A percentile compares a stretch with the other conserved stretches of the same genome.
phyloP scores from a whole-genome alignment of 2,329 filamentous ascomycete genomes.

The Ophiocordyceps robertsii region DNA sequence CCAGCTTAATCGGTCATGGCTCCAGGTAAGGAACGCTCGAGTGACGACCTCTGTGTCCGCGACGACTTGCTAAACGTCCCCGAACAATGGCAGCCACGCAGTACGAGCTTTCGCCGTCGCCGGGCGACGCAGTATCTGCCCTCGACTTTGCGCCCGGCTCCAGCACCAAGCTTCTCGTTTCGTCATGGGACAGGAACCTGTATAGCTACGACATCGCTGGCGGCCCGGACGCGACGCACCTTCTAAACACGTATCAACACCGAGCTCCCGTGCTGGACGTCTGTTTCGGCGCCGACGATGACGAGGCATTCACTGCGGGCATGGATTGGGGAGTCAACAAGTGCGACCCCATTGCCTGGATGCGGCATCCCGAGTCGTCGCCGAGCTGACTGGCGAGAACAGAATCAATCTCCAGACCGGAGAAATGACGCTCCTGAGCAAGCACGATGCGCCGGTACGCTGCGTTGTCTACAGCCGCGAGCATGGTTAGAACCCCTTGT shows the following conservation, averaged over 20 bases:
- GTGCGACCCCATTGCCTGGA: slow-evolving; percentile 24
- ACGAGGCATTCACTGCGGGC: slow-evolving; percentile 74
- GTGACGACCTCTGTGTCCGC: not conserved
- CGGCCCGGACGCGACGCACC: slow-evolving; percentile 35
- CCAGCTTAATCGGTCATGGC: slow-evolving; percentile 18
- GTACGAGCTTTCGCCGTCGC: slow-evolving; percentile 71
- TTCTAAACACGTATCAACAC: slow-evolving; percentile 65
- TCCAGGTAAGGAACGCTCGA: slow-evolving; percentile 19
- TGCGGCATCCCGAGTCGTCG: too few species aligned
- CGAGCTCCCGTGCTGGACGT: slow-evolving; percentile 79
- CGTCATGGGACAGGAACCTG: slow-evolving; percentile 87
- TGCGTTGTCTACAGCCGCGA: slow-evolving; percentile 69
- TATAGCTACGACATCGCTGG: slow-evolving; percentile 72
- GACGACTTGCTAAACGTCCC: slow-evolving; percentile 7
- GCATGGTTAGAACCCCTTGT: slow-evolving; percentile 37
- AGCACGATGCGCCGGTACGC: slow-evolving; percentile 68
- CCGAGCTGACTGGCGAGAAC: not conserved
- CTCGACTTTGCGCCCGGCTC: slow-evolving; percentile 71
- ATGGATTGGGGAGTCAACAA: slow-evolving; percentile 76
- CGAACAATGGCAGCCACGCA: slow-evolving; percentile 42
- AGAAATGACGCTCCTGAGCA: slow-evolving; percentile 61
- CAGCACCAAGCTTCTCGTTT: slow-evolving; percentile 68
- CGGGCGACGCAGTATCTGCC: slow-evolving; percentile 75
- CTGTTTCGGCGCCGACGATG: slow-evolving; percentile 73
- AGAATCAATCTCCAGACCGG: slow-evolving; percentile 58